Percentiles rank a stretch among this genome's conserved stretches.
Conservation (phyloP, 805 yeast species). For the Saturnispora quitensis region DNA sequence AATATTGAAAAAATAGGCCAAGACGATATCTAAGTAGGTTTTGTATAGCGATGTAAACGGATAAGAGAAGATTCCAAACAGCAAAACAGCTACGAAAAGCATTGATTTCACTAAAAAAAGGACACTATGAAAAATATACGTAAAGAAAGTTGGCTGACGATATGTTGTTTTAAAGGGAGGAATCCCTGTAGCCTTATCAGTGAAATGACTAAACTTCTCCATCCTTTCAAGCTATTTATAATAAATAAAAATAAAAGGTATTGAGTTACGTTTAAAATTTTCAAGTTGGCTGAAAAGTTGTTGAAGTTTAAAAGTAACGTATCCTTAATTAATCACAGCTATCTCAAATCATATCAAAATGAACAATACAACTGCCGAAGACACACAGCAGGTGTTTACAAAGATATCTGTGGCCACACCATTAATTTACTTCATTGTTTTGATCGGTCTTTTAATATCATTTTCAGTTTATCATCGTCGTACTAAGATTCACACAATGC, state of each 20-base stretch:
- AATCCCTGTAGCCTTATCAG: conserved; percentile 91
- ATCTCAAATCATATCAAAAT: neutral
- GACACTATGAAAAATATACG: conserved; percentile 5
- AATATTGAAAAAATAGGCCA: conserved; percentile 29
- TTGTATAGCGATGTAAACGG: conserved; percentile 12
- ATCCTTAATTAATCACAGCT: neutral
- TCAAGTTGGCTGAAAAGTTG: neutral
- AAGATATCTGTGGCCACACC: conserved; percentile 62
- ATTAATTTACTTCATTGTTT: conserved; percentile 59
- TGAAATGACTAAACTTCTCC: conserved; percentile 79
- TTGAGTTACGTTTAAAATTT: neutral
- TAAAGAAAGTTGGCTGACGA: conserved; percentile 13
- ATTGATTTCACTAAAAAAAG: conserved; percentile 10
- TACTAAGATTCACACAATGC: conserved; percentile 6
- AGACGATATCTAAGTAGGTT: conserved; percentile 14
- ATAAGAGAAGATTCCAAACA: conserved; percentile 15
- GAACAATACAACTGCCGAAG: conserved; percentile 7
- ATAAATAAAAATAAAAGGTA: neutral
- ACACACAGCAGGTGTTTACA: neutral
- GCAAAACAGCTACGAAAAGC: conserved; percentile 18
- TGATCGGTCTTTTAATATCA: conserved; percentile 54
- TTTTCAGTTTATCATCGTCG: conserved; percentile 62
- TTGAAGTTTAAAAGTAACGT: neutral
- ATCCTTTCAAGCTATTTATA: conserved; percentile 25
- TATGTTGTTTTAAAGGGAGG: conserved; percentile 70